Evolutionary conservation across 176 grass and related monocot species (phyloP), one percentile per base, ranked within the genome.

Genomic region (Olyra latifolia): DNA sequence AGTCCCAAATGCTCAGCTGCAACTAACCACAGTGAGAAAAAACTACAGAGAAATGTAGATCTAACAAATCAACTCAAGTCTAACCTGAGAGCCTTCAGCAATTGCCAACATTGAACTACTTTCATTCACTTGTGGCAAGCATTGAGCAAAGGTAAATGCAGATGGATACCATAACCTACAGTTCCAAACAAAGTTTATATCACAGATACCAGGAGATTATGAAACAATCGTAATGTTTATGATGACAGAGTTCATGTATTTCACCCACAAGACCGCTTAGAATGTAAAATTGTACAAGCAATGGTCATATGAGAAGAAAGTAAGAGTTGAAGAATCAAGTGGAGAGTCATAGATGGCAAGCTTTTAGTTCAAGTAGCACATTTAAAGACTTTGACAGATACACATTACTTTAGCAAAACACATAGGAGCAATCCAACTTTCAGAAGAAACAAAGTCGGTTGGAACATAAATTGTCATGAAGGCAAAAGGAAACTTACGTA

Each of bases 21-120:
- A 94, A 62, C 0, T 29, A 84, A 81, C 59, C 17, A 45, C 22
- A 38, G 71, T 85, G 47, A 77, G 77, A 81, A 84, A 53, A 85
- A 25, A 73, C 6, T 5, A 55, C 42, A 42, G 48, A 30, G 3
- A 48, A 62, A 72, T 28, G n/a, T 12, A 74, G 30, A 69, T 46
- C 14, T 67, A 53, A 80, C 27, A 9, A 17, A 50, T 25, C 12
- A 29, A 44, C 39, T 57, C n/a, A 38, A 90, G n/a, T 60, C 41
- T 67, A 83, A 98, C 95, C 92, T 98, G 96, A 83, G 96, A 93
- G 61, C 90, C 92, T 91, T 95, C 92, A 75, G 96, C 88, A 75
- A 93, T 80, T 86, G 88, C 81, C 74, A 95, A 83, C 62, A 95
- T 53, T 9, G 96, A 85, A 42, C 79, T 72, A 56, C 69, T 78